Base-by-base conservation (phyloP, 306 rosid species). In the Trifolium dubium region DNA sequence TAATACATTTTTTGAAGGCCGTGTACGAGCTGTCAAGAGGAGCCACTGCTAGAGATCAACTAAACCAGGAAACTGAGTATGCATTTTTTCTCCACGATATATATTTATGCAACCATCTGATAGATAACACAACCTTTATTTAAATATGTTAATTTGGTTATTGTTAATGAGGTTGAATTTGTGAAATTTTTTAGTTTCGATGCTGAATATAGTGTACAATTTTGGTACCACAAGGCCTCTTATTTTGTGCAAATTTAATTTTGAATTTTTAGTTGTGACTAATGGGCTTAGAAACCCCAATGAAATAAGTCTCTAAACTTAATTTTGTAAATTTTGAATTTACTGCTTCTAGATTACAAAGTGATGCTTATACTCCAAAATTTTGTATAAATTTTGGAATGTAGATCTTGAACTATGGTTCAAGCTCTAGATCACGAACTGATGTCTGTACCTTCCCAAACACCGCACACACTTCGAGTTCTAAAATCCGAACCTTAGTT, bases 11-110 rank as follows among this genome's bases (percentile, higher is more conserved):
- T 83, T 85, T 66, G 64, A 80, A 94, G 98, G 94, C 90, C 53
- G 97, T 86, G 87, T 80, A 74, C 67, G 98, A 94, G 83, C 76
- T 94, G 15, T 32, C 88, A 77, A 75, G 77, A 67, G 83, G 82
- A 77, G 79, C 70, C 41, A 77, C 77, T 72, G 64, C 86, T 63
- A 81, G 96, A 83, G 84, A 88, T 63, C 87, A 77, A 88, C 88
- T 94, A 74, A 85, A 77, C 83, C 73, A 79, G 81, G 95, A 73
- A 65, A 79, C 81, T 1, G 97, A 91, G 98, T 94, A 94, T 54
- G 92, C 39, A 5, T 68, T 80, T 78, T 67, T 28, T 61, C 12
- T 54, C 37, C 37, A 11, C 71, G 2, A 13, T 29, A 56, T 29
- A n/a, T 30, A 61, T 23, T 46, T 44, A 9, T 32, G 8, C 54